Evolutionary conservation across 1,284 basidiomycete genomes (phyloP).

Genomic region (Heterobasidion occidentale): DNA sequence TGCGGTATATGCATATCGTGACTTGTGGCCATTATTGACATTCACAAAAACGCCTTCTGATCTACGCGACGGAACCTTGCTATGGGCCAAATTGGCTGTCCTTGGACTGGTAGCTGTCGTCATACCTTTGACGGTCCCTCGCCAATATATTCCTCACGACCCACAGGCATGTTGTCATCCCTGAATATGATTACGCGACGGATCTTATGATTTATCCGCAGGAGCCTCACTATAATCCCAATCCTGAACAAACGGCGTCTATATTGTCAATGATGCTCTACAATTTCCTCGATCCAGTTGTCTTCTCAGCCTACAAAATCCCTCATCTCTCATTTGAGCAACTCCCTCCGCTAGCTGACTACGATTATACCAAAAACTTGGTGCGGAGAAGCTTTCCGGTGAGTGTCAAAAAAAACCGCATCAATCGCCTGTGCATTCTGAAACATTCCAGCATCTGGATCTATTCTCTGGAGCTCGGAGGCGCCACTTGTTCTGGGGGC

Average conservation of each 20-base stretch:
- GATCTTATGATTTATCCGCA: constrained; percentile 2
- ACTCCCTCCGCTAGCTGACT: constrained; percentile 39
- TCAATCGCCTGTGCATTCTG: too few relatives aligned
- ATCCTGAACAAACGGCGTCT: constrained; percentile 29
- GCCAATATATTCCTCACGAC: constrained; percentile 34
- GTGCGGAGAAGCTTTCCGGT: constrained; percentile 26
- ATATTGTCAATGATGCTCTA: constrained; percentile 20
- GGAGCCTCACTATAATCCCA: constrained; percentile 17
- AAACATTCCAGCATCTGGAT: constrained; percentile 19
- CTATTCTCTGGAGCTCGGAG: constrained; percentile 16
- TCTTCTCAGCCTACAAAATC: constrained; percentile 21
- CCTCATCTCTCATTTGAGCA: constrained; percentile 23
- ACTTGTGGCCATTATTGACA: constrained; percentile 42
- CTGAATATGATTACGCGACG: not conserved
- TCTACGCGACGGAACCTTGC: constrained; percentile 22
- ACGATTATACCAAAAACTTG: constrained; percentile 33
- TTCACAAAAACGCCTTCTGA: constrained; percentile 33
- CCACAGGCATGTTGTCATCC: constrained; percentile 18
- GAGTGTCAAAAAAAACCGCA: not conserved
- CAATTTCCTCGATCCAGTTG: constrained; percentile 22
- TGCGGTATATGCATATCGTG: constrained; percentile 38
- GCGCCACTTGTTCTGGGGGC: constrained; percentile 19
- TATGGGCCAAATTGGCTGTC: constrained; percentile 30
- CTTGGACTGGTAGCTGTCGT: constrained; percentile 31
- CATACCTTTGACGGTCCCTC: constrained; percentile 39